Evolutionary conservation across 306 rosid genomes (phyloP), one percentile per base, ranked within the genome.

Genomic region (Prunus armeniaca): DNA sequence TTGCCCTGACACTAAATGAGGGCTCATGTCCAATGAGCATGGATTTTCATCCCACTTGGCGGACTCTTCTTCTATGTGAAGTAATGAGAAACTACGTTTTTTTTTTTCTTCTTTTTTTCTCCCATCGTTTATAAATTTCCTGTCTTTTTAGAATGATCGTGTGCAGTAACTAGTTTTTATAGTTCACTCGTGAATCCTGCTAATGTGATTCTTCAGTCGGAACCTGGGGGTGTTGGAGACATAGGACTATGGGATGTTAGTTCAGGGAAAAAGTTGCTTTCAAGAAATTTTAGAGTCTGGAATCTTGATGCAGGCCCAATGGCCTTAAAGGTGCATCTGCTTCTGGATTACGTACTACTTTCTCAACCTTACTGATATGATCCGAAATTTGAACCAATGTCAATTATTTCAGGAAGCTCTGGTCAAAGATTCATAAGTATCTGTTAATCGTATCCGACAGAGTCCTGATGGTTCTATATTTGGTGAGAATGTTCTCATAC

Each of bases 211-310:
- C 78, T 52, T 61, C 87, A 93, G 93, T 93, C 81, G 96, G 98
- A 65, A 90, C 94, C 63, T 82, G 73, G 30, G 30, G 30, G 30
- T 86, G 86, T 82, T 32, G 98, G 98, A 57, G 94, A 87, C 81
- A 85, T 91, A 77, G 88, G 88, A 60, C 82, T 93, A 85, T 93
- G 98, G 94, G 98, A 93, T 80, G 89, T 93, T 76, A 91, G 90
- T 64, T 76, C 89, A 43, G 79, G 87, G 63, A 85, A 86, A 75
- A 82, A 87, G 5, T 73, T 89, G 85, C 85, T 87, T 79, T 84
- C 70, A 14, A 86, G 67, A 67, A 90, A 77, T 47, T 93, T 90
- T 84, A 86, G 87, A 83, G 92, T 93, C 60, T 90, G 96, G 98
- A 89, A 90, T 69, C 91, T 87, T 50, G 82, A 86, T 79, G 89